phyloP scores from a whole-genome alignment of 805 yeast genomes.

The Kodamaea sagamina region DNA sequence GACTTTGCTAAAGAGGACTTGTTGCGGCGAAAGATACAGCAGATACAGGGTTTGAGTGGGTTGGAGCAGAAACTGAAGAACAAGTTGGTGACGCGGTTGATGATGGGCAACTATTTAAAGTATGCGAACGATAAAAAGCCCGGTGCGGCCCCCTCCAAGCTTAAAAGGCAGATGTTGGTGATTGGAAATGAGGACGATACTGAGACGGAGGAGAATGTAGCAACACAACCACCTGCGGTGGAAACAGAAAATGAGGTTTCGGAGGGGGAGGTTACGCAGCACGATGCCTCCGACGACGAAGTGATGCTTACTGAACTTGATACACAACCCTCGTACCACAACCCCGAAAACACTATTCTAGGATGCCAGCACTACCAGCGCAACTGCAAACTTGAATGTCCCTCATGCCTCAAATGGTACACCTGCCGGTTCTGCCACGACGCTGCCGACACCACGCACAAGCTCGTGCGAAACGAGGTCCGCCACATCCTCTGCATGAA shows the following conservation, averaged over 20 bases:
- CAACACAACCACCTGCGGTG: background rate
- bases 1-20: conserved; percentile 41
- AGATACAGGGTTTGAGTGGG: conserved; percentile 40
- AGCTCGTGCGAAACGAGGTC: conserved; percentile 56
- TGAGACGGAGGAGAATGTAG: background rate
- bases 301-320: conserved; percentile 53
- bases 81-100: conserved; percentile 58
- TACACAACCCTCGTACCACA: conserved; percentile 48
- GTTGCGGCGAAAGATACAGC: conserved; percentile 51
- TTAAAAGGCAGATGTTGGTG: conserved; percentile 21
- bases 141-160: conserved; percentile 12
- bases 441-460: conserved; percentile 46
- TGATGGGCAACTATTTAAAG: conserved; percentile 68
- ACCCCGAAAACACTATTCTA: conserved; percentile 43
- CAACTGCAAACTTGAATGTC: conserved; percentile 81
- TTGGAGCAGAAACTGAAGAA: conserved; percentile 47
- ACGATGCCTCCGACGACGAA: conserved; percentile 29
- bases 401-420: conserved; percentile 71
- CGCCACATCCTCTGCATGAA: conserved; percentile 77
- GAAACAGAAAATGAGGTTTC: conserved; percentile 17
- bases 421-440: conserved; percentile 89
- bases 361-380: conserved; percentile 87
- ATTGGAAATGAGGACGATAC: conserved; percentile 16
- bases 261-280: conserved; percentile 45
- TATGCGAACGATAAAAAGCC: conserved; percentile 27